Percentiles rank a stretch among this genome's conserved stretches.
These are phyloP conservation scores for Aspergillus brunneoviolaceus DNA, from an alignment of 2,329 filamentous ascomycete species.

Conservation along the genomic window DNA sequence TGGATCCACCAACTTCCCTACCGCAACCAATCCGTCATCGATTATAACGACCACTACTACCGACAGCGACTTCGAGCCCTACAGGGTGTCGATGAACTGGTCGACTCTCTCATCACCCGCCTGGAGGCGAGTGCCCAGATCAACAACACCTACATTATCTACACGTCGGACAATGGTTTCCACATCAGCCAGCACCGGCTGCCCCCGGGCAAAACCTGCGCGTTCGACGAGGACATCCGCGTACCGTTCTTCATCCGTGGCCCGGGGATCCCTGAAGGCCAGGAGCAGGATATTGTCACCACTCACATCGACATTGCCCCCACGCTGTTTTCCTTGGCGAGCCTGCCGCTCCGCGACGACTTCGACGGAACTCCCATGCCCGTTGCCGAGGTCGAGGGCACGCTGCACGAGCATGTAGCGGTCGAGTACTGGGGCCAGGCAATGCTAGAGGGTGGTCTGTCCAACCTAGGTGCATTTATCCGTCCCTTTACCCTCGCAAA, in stretches of 20 bases:
- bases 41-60: slow-evolving; percentile 56
- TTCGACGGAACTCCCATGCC: slow-evolving; percentile 60
- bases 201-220: slow-evolving; percentile 58
- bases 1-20: slow-evolving; percentile 47
- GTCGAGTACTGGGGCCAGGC: slow-evolving; percentile 57
- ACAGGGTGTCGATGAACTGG: slow-evolving; percentile 56
- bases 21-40: slow-evolving; percentile 48
- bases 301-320: slow-evolving; percentile 66
- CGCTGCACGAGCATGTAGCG: slow-evolving; percentile 53
- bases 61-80: slow-evolving; percentile 51
- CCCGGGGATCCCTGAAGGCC: slow-evolving; percentile 51
- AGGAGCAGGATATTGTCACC: slow-evolving; percentile 50
- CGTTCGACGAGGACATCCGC: slow-evolving; percentile 60
- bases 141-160: slow-evolving; percentile 61
- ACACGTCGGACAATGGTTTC: slow-evolving; percentile 61
- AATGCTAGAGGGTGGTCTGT: slow-evolving; percentile 12
- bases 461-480: not conserved
- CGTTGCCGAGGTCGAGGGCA: slow-evolving; percentile 24
- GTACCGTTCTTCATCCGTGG: slow-evolving; percentile 61
- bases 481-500: no score
- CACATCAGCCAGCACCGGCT: slow-evolving; percentile 62
- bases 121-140: slow-evolving; percentile 45
- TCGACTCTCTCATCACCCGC: slow-evolving; percentile 46
- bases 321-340: slow-evolving; percentile 54
- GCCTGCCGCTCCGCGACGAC: slow-evolving; percentile 44